A percentile compares a stretch with the other conserved stretches of the same genome.
Evolutionary conservation across 2,329 filamentous ascomycete species (phyloP).

Genomic region (Botrytis byssoidea): DNA sequence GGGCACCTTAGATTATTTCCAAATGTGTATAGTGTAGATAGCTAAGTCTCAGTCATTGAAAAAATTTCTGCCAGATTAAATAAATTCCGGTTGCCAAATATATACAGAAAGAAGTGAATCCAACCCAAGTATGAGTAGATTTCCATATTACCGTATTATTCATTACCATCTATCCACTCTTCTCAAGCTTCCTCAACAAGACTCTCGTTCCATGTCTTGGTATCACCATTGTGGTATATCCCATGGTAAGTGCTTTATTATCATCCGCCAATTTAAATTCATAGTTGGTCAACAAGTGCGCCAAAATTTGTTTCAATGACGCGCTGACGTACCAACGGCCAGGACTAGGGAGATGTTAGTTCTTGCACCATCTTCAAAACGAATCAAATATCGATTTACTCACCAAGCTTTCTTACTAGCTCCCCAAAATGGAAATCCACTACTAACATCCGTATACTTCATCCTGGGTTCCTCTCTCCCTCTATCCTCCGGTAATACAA

Average conservation of each 20-base stretch:
- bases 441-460: conserved; percentile 10
- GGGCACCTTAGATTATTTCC: not conserved
- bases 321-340: conserved; percentile 6
- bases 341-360: not conserved
- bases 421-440: not conserved
- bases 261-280: not conserved
- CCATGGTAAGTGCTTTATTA: not conserved
- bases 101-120: not conserved
- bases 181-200: not conserved
- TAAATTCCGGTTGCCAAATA: not conserved
- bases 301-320: not conserved
- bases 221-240: conserved; percentile 4
- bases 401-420: not conserved
- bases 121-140: not conserved
- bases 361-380: not conserved
- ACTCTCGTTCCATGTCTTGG: not conserved
- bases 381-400: not conserved
- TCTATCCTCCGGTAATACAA: not conserved
- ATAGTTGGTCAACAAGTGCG: not conserved
- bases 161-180: not conserved
- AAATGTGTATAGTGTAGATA: not conserved
- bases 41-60: not conserved
- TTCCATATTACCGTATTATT: not conserved
- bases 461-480: not conserved
- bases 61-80: not conserved